phyloP scores from a whole-genome alignment of 75 land plant species.

The Picea sitchensis region DNA sequence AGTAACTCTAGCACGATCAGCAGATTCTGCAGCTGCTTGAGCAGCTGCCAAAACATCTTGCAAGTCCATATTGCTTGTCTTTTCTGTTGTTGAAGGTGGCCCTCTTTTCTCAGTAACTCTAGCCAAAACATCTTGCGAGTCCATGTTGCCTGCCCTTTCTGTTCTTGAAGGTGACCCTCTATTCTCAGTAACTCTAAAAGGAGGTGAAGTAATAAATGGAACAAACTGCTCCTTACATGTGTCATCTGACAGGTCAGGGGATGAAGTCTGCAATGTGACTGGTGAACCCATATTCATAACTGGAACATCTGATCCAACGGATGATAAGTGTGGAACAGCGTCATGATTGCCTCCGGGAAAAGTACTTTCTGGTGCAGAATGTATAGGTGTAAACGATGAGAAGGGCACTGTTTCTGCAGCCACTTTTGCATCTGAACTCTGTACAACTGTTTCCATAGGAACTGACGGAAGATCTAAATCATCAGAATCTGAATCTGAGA shows the following conservation, averaged over 20 bases:
- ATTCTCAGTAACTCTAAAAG: not conserved
- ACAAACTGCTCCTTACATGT: constrained; percentile 37
- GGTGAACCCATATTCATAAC: constrained; percentile 9
- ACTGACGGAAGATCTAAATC: constrained; percentile 55
- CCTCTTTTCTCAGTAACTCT: constrained; percentile 36
- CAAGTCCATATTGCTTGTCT: constrained; percentile 29
- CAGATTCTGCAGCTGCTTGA: constrained; percentile 69
- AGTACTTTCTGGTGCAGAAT: not conserved
- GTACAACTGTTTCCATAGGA: constrained; percentile 20
- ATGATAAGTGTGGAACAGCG: not conserved
- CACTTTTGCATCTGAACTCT: constrained; percentile 13
- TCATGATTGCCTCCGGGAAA: constrained; percentile 3
- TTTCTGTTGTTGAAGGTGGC: constrained; percentile 14
- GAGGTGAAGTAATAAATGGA: constrained; percentile 35
- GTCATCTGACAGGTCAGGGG: not conserved
- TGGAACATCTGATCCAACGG: constrained; percentile 10
- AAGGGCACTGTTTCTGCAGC: constrained; percentile 12
- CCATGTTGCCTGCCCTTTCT: constrained; percentile 31
- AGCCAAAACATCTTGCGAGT: constrained; percentile 66
- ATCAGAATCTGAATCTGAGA: constrained; percentile 41
- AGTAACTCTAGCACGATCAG: constrained; percentile 76
- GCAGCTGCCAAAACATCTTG: constrained; percentile 80
- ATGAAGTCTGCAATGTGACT: not conserved
- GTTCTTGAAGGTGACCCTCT: constrained; percentile 5
- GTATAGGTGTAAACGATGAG: constrained; percentile 6